Percentiles rank a stretch among this genome's conserved stretches.
phyloP scores from a whole-genome alignment of 768 basidiomycete species.

The Amanita rubescens region DNA sequence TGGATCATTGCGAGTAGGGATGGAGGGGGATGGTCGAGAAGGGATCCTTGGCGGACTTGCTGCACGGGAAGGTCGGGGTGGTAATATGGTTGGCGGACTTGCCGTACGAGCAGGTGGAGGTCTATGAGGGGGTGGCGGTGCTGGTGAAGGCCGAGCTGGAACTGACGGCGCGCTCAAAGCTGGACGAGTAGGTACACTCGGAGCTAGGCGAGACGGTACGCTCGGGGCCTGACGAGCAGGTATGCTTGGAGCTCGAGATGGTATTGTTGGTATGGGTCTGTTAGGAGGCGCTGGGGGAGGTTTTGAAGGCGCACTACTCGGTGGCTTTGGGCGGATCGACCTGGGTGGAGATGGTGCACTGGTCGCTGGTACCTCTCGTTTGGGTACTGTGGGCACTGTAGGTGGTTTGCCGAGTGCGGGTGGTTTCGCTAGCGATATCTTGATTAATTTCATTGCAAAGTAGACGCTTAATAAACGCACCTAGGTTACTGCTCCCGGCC shows the following conservation, averaged over 20 bases:
- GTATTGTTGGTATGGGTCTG: conserved; percentile 25
- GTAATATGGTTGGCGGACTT: too few species aligned
- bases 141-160: conserved; percentile 19
- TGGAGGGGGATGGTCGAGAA: conserved; percentile 33
- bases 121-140: conserved; percentile 32
- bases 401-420: conserved; percentile 62
- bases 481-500: conserved; percentile 51
- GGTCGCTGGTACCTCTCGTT: conserved; percentile 28
- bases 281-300: conserved; percentile 26
- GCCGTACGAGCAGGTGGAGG: conserved; percentile 20
- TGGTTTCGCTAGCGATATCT: conserved; percentile 42
- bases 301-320: conserved; percentile 16
- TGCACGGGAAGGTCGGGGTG: conserved; percentile 19
- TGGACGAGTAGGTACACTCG: conserved; percentile 22
- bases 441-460: conserved; percentile 6
- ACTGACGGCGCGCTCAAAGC: conserved; percentile 28
- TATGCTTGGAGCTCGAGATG: conserved; percentile 18
- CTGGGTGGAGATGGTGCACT: conserved; percentile 20
- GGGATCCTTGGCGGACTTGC: conserved; percentile 27
- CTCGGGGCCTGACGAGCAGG: neutral
- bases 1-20: conserved; percentile 32
- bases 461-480: conserved; percentile 27
- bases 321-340: conserved; percentile 16
- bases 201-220: conserved; percentile 22
- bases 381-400: conserved; percentile 54